Base-by-base conservation (phyloP, 306 rosid genomes). In the Dryas drummondii region DNA sequence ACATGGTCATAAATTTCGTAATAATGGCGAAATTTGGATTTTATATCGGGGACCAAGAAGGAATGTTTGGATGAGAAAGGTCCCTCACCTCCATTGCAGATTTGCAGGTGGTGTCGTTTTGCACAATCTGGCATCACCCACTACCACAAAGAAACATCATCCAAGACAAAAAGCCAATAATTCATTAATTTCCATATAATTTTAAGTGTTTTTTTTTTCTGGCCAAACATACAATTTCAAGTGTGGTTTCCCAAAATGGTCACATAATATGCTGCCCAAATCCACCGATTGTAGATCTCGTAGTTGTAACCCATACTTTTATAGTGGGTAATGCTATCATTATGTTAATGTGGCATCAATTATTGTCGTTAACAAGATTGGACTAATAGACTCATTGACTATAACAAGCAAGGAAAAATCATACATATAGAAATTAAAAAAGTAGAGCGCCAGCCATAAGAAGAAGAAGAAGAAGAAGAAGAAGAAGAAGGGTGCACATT, bases 41-140 rank as follows among this genome's bases (percentile, higher is more conserved):
- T 41, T 3, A 11, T 64, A 16, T 47, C 40, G 56, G 82, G 70
- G 70, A 46, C 76, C 52, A 5, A 16, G 37, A 6, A 26, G 57
- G 16, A 73, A 49, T 55, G 40, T 45, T 53, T 62, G 73, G 66
- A 78, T 37, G 27, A 66, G 26, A 47, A 42, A 12, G 37, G 5
- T 8, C 58, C 9, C 32, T 45, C 11, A 32, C n/a, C 6, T 63
- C 50, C 32, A 64, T 64, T 12, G 54, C 68, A 63, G 49, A 27
- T 63, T 64, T 12, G 54, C 68, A 63, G 49, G 49, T 63, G 67
- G 49, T 62, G 14, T 10, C 68, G 3, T 62, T 16, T 44, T 19
- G 8, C 17, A 7, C 13, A 6, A 19, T 60, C 12, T 58, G 62
- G 61, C 50, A 27, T 58, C 45, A 51, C 41, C 52, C 1, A 40